Evolutionary conservation across 805 yeast genomes (phyloP).

Genomic region (Zygotorulaspora danielsina): DNA sequence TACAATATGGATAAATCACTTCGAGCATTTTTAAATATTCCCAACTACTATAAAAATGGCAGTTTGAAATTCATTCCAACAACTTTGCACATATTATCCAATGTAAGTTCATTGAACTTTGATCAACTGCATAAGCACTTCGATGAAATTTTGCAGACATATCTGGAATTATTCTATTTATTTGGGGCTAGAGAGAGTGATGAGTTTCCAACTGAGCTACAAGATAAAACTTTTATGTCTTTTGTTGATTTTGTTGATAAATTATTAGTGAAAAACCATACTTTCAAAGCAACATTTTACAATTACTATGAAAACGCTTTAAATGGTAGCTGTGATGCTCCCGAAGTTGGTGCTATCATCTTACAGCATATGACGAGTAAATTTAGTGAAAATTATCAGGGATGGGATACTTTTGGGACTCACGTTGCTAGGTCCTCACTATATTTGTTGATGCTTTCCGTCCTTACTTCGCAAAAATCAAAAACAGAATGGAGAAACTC

Average conservation of each 20-base stretch:
- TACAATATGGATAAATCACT: slow-evolving; percentile 57
- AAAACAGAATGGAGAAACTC: slow-evolving; percentile 27
- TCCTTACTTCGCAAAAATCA: slow-evolving; percentile 23
- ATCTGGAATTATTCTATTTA: slow-evolving; percentile 38
- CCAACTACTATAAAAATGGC: slow-evolving; percentile 14
- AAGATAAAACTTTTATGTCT: slow-evolving; percentile 46
- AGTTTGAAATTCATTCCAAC: slow-evolving; percentile 4
- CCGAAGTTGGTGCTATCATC: slow-evolving; percentile 50
- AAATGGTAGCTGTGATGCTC: slow-evolving; percentile 32
- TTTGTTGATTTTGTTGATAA: slow-evolving; percentile 58
- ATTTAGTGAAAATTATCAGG: slow-evolving; percentile 46
- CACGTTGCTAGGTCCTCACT: slow-evolving; percentile 58
- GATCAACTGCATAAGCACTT: slow-evolving; percentile 55
- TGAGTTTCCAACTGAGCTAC: slow-evolving; percentile 23
- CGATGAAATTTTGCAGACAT: slow-evolving; percentile 46
- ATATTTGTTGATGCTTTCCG: slow-evolving; percentile 45
- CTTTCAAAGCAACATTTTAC: slow-evolving; percentile 54
- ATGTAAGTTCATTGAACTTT: slow-evolving; percentile 52
- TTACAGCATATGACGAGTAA: slow-evolving; percentile 44
- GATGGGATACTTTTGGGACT: slow-evolving; percentile 61
- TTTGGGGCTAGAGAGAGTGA: slow-evolving; percentile 18
- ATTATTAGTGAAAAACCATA: slow-evolving; percentile 61
- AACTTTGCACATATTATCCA: slow-evolving; percentile 33
- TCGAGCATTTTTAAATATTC: slow-evolving; percentile 53
- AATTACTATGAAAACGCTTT: slow-evolving; percentile 40